phyloP scores from a whole-genome alignment of 352 stramenopile species.

The Globisporangium middletonii region DNA sequence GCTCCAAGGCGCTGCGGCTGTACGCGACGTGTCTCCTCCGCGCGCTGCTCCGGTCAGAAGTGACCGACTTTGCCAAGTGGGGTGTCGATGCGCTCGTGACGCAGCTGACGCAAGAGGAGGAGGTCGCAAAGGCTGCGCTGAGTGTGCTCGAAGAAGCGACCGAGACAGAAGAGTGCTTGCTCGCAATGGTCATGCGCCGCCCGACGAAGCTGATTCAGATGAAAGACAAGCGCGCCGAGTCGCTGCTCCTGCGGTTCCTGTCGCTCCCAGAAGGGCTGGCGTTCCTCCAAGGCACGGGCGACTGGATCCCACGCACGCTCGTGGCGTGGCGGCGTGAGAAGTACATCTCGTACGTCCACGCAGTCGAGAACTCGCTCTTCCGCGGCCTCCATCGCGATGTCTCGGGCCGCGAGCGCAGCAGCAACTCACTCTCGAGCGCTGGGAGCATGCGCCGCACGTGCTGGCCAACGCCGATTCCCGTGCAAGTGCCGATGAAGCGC shows the following conservation, averaged over 20 bases:
- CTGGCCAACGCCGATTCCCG: constrained; percentile 71
- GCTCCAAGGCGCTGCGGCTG: constrained; percentile 76
- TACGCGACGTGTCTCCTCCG: constrained; percentile 83
- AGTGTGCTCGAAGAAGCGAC: constrained; percentile 85
- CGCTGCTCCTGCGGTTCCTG: constrained; percentile 77
- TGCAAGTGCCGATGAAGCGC: constrained; percentile 80
- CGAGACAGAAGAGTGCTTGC: constrained; percentile 74
- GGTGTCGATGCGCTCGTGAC: constrained; percentile 82
- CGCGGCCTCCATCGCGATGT: constrained; percentile 78
- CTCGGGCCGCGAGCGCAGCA: constrained; percentile 52
- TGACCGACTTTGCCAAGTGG: constrained; percentile 87
- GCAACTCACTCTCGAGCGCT: constrained; percentile 22
- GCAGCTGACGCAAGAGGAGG: constrained; percentile 80
- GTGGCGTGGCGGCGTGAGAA: constrained; percentile 75
- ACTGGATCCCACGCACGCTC: constrained; percentile 81
- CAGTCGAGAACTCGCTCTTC: constrained; percentile 77
- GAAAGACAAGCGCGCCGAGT: constrained; percentile 75
- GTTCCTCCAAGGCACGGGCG: constrained; percentile 72
- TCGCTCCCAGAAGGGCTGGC: constrained; percentile 71
- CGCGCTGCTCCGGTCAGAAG: constrained; percentile 74
- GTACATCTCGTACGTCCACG: constrained; percentile 81
- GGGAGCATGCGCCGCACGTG: constrained; percentile 40
- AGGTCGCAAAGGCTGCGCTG: constrained; percentile 78
- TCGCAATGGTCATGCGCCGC: constrained; percentile 82
- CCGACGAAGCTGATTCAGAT: constrained; percentile 74